Evolutionary conservation across 371 early-diverging fungal species (phyloP).

Genomic region (Mortierella sp.): DNA sequence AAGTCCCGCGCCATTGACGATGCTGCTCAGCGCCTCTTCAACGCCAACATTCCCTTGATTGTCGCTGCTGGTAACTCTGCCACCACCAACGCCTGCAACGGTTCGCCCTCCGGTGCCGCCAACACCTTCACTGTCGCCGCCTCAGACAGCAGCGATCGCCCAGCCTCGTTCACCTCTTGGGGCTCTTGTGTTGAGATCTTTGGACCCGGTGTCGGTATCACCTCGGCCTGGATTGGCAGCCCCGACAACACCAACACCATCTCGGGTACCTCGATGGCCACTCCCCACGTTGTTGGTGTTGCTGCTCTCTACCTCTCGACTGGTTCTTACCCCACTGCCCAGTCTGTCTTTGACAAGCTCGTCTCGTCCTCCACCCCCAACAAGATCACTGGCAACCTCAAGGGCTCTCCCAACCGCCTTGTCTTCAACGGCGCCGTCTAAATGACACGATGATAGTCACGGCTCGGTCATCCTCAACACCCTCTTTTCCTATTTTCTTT

Average conservation of each 20-base stretch:
- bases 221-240: constrained; percentile 31
- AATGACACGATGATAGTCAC: neutral
- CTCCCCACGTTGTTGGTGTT: constrained; percentile 84
- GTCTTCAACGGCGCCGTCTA: constrained; percentile 14
- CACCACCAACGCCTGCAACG: constrained; percentile 78
- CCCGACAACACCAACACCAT: constrained; percentile 28
- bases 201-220: constrained; percentile 53
- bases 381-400: constrained; percentile 18
- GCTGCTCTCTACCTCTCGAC: constrained; percentile 59
- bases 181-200: constrained; percentile 52
- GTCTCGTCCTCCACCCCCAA: constrained; percentile 2
- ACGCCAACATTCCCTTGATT: constrained; percentile 51
- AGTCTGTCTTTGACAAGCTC: constrained; percentile 16
- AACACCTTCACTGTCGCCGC: constrained; percentile 91
- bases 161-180: constrained; percentile 50
- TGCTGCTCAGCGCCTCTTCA: constrained; percentile 69
- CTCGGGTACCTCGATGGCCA: constrained; percentile 74
- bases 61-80: constrained; percentile 95
- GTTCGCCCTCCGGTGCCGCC: constrained; percentile 83
- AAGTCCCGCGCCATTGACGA: constrained; percentile 73
- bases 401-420: constrained; percentile 18
- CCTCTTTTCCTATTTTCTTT: too few species aligned
- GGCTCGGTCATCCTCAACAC: too few species aligned
- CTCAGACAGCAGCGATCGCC: constrained; percentile 57
- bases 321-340: constrained; percentile 18